Percentiles rank a stretch among this genome's conserved stretches.
phyloP scores from a whole-genome alignment of 805 yeast genomes.

The Sungouiozyma ichnusensis region DNA sequence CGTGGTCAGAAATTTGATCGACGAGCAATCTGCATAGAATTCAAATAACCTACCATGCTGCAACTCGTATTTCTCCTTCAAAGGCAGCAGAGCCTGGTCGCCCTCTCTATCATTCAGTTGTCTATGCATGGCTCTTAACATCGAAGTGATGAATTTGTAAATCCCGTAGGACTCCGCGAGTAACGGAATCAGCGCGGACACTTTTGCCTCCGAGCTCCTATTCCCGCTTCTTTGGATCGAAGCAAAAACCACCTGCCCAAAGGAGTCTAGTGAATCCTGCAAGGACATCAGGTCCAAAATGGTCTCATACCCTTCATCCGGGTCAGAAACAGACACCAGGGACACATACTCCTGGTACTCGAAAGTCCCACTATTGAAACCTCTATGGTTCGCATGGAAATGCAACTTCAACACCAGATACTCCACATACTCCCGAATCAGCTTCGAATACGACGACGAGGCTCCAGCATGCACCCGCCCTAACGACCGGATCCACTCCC shows the following conservation, averaged over 20 bases:
- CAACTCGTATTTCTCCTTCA: constrained; percentile 57
- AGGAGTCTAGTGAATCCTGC: constrained; percentile 74
- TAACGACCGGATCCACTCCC: constrained; percentile 67
- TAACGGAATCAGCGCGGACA: constrained; percentile 80
- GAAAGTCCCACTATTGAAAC: constrained; percentile 80
- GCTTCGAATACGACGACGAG: constrained; percentile 47
- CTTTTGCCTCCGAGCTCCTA: constrained; percentile 59
- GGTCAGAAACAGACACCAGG: constrained; percentile 77
- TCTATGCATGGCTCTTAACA: constrained; percentile 79
- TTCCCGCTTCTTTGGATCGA: constrained; percentile 38
- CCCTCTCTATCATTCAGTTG: constrained; percentile 41
- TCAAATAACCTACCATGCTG: constrained; percentile 64
- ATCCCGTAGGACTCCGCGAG: constrained; percentile 89
- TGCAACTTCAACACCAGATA: constrained; percentile 62
- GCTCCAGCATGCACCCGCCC: constrained; percentile 39
- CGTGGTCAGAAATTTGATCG: constrained; percentile 69
- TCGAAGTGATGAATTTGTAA: constrained; percentile 76
- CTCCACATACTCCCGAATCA: constrained; percentile 67
- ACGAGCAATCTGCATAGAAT: constrained; percentile 83
- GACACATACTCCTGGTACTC: constrained; percentile 94
- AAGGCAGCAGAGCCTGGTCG: constrained; percentile 66
- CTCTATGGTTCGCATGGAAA: constrained; percentile 77
- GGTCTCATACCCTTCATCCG: constrained; percentile 91
- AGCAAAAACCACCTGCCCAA: constrained; percentile 67
- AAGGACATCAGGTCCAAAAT: constrained; percentile 74